Percentiles rank a stretch among this genome's conserved stretches.
Evolutionary conservation across 108 stramenopile genomes (phyloP).

Genomic region (Fistulifera solaris): DNA sequence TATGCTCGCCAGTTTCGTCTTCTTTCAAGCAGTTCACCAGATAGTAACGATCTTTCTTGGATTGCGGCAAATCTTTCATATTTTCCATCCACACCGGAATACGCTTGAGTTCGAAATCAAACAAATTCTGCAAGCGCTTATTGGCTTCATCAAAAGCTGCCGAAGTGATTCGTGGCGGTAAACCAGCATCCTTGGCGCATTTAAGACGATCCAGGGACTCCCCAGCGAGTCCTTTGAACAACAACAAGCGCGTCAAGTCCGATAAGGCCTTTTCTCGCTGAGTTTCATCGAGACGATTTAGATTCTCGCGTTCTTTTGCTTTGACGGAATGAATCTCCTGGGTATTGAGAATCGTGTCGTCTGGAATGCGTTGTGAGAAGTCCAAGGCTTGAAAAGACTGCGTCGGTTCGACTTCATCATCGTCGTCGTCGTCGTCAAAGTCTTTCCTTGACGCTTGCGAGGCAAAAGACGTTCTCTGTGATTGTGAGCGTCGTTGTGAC

Average conservation of each 20-base stretch:
- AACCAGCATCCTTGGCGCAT: constrained; percentile 53
- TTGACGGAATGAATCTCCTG: constrained; percentile 42
- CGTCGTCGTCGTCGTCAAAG: not conserved
- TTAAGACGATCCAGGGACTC: constrained; percentile 72
- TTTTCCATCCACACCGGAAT: constrained; percentile 55
- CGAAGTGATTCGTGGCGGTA: constrained; percentile 24
- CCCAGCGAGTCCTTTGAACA: constrained; percentile 67
- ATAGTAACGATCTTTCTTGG: constrained; percentile 68
- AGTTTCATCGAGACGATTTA: constrained; percentile 34
- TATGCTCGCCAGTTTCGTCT: constrained; percentile 49
- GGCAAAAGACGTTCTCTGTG: not conserved
- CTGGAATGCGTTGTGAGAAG: too few species aligned
- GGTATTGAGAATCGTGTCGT: constrained; percentile 3
- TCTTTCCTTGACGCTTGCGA: not conserved
- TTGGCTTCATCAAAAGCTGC: constrained; percentile 58
- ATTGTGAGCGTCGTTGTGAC: too few species aligned
- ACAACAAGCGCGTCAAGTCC: constrained; percentile 43
- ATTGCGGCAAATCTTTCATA: constrained; percentile 33
- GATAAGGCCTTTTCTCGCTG: constrained; percentile 45
- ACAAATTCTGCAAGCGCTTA: constrained; percentile 45
- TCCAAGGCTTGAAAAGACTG: too few species aligned
- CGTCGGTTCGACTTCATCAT: not conserved
- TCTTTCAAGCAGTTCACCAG: constrained; percentile 47
- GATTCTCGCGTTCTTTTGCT: constrained; percentile 33
- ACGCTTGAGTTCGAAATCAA: constrained; percentile 57